Percentiles rank a stretch among this genome's conserved stretches.
Evolutionary conservation across 495 filamentous ascomycete genomes (phyloP).

Genomic region (Trichoderma virens): DNA sequence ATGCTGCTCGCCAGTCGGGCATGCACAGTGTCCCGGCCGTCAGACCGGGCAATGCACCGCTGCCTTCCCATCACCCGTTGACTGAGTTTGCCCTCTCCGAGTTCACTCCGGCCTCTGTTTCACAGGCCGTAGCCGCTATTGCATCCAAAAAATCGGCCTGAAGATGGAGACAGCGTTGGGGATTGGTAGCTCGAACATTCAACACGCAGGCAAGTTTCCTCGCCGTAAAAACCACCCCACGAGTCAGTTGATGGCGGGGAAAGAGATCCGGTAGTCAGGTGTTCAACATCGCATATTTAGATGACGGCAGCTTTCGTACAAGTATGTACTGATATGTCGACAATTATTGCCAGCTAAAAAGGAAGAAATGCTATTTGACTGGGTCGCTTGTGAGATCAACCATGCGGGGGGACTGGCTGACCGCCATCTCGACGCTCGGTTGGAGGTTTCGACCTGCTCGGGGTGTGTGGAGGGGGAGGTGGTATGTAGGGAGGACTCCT

Average conservation of each 20-base stretch:
- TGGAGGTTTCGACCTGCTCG: not conserved
- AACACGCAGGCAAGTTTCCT: no score
- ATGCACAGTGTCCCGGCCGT: slow-evolving; percentile 55
- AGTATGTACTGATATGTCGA: not conserved
- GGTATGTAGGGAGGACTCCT: not conserved
- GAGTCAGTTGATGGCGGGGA: not conserved
- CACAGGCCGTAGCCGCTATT: not conserved
- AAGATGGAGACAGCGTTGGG: not conserved
- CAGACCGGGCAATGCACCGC: slow-evolving; percentile 53
- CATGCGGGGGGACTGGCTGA: not conserved
- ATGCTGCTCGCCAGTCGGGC: slow-evolving; percentile 54
- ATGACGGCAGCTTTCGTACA: not conserved
- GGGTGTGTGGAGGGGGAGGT: not conserved
- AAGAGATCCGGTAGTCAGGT: slow-evolving; percentile 7
- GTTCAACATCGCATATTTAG: not conserved
- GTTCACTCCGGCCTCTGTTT: slow-evolving; percentile 3
- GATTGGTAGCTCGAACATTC: no score
- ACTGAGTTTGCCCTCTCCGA: slow-evolving; percentile 8
- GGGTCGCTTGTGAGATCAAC: not conserved
- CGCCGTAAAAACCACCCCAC: not conserved
- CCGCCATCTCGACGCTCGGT: not conserved
- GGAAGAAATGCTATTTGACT: not conserved
- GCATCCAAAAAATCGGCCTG: not conserved
- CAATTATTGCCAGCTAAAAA: not conserved
- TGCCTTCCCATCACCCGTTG: slow-evolving; percentile 21